Evolutionary conservation across 345 rosid species (phyloP).

Genomic region (Mangifera indica): DNA sequence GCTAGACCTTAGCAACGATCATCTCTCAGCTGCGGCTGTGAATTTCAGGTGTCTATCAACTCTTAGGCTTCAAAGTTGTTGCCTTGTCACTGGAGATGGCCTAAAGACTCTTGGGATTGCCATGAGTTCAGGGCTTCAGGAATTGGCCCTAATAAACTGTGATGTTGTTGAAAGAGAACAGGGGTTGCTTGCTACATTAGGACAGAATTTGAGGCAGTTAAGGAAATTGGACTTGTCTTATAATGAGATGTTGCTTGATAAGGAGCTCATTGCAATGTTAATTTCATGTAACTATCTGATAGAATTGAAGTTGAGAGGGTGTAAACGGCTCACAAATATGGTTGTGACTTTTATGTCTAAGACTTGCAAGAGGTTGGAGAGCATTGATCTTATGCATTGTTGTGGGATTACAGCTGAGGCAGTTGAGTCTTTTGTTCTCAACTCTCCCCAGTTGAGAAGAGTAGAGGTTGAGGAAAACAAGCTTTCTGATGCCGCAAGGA

Average conservation of each 20-base stretch:
- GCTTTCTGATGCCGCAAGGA: constrained; percentile 47
- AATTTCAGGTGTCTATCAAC: constrained; percentile 46
- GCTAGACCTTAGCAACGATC: constrained; percentile 70
- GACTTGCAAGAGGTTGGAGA: constrained; percentile 51
- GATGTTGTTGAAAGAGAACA: constrained; percentile 69
- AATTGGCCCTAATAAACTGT: constrained; percentile 64
- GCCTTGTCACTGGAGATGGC: constrained; percentile 75
- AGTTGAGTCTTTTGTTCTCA: constrained; percentile 49
- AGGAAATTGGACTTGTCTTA: constrained; percentile 62
- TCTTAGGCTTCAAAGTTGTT: constrained; percentile 72
- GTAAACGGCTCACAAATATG: constrained; percentile 45
- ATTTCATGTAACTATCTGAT: constrained; percentile 53
- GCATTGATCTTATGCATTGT: constrained; percentile 55
- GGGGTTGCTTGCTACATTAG: constrained; percentile 74
- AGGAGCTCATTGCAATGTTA: constrained; percentile 67
- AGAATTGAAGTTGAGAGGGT: constrained; percentile 68
- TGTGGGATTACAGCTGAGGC: constrained; percentile 41
- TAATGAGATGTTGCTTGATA: constrained; percentile 67
- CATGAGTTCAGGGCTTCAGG: constrained; percentile 50
- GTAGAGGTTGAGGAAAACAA: constrained; percentile 63
- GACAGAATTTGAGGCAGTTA: constrained; percentile 59
- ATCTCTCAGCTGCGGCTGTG: constrained; percentile 54
- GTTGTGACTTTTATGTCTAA: constrained; percentile 46
- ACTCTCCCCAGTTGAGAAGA: constrained; percentile 42
- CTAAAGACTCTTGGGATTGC: constrained; percentile 55